Conservation (phyloP, 257 asterid species). For the Scutellaria baicalensis region DNA sequence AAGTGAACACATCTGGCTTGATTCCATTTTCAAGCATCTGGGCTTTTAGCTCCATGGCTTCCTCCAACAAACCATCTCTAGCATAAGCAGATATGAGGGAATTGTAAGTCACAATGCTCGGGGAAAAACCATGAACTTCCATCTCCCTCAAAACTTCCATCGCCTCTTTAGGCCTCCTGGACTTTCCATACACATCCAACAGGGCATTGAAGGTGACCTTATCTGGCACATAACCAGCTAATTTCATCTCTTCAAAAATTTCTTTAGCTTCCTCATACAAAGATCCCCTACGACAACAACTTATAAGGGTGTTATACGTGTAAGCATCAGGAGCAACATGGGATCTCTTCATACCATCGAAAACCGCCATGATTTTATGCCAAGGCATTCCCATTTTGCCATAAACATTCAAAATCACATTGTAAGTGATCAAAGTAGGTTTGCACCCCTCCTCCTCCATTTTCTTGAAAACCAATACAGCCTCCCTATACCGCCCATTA, state of each 20-base stretch:
- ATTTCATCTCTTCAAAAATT: constrained; percentile 76
- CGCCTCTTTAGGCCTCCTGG: constrained; percentile 78
- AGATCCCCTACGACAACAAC: constrained; percentile 79
- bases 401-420: constrained; percentile 75
- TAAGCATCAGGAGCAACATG: constrained; percentile 73
- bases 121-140: constrained; percentile 58
- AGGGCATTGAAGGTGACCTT: constrained; percentile 83
- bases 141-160: constrained; percentile 81
- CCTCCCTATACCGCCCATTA: constrained; percentile 72
- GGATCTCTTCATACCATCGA: constrained; percentile 62
- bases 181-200: constrained; percentile 88
- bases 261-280: constrained; percentile 75
- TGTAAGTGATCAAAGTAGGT: constrained; percentile 83
- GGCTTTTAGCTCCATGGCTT: constrained; percentile 63
- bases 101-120: constrained; percentile 74
- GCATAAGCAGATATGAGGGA: constrained; percentile 75
- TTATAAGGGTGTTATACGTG: constrained; percentile 82
- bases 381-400: constrained; percentile 99
- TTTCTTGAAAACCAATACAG: constrained; percentile 62
- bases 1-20: constrained; percentile 88
- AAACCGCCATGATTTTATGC: constrained; percentile 51
- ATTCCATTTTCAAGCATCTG: constrained; percentile 68
- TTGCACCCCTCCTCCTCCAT: constrained; percentile 89
- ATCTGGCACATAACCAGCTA: constrained; percentile 66
- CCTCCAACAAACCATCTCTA: constrained; percentile 73